phyloP scores from a whole-genome alignment of 345 rosid genomes.

The Anacardium occidentale region DNA sequence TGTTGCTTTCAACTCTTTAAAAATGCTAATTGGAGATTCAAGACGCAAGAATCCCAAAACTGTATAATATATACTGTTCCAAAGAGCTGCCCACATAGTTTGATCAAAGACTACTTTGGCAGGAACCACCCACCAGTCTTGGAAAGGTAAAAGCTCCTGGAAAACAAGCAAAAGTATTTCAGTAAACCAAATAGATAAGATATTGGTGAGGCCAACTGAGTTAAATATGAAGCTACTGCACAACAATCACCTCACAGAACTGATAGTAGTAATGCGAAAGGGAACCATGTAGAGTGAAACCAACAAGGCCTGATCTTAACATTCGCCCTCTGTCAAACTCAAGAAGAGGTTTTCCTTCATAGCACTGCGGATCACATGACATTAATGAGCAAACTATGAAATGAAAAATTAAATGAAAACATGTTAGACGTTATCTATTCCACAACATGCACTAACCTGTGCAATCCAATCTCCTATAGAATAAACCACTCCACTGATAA shows the following conservation, averaged over 20 bases:
- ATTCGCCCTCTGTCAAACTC: constrained; percentile 83
- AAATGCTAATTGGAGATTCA: constrained; percentile 71
- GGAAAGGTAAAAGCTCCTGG: constrained; percentile 77
- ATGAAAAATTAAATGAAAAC: neutral
- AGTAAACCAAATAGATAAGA: neutral
- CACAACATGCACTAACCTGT: constrained; percentile 50
- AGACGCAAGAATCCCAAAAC: constrained; percentile 74
- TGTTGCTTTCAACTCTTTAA: constrained; percentile 66
- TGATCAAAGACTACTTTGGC: constrained; percentile 86
- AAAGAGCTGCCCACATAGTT: constrained; percentile 86
- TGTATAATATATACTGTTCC: constrained; percentile 85
- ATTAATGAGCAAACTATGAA: constrained; percentile 1
- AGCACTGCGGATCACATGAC: constrained; percentile 48
- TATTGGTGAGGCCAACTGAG: neutral
- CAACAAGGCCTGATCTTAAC: constrained; percentile 91
- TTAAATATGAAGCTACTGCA: neutral
- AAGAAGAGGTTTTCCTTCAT: constrained; percentile 82
- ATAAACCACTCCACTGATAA: constrained; percentile 88
- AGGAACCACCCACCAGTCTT: constrained; percentile 98
- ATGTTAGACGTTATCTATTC: neutral
- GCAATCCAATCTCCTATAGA: constrained; percentile 98
- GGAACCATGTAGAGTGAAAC: constrained; percentile 90
- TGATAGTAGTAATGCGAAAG: constrained; percentile 91
- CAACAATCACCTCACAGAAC: constrained; percentile 65
- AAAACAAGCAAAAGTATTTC: neutral